Base-by-base conservation (phyloP, 176 grass and related monocot genomes). In the Aegilops umbellulata region DNA sequence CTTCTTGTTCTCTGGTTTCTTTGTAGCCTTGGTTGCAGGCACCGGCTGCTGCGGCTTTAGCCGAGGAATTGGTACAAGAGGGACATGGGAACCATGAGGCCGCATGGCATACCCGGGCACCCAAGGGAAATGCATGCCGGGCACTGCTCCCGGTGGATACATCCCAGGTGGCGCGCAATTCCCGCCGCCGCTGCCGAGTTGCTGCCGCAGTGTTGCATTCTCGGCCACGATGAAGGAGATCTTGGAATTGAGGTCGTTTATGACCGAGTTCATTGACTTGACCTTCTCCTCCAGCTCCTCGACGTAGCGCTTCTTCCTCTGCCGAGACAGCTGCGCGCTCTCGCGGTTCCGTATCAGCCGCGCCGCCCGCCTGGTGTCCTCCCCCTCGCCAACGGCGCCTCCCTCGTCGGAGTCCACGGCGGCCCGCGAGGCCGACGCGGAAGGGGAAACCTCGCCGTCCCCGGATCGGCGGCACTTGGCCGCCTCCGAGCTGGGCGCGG, bases 201-300 rank as follows among this genome's bases (percentile, higher is more conserved):
- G 88, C 82, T 99, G 94, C 82, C 94, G 80, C 77, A 99, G 82
- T 3, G 65, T 90, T 2, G 84, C 80, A 19, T 99, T 99, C 86
- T 99, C 97, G 1, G 92, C 90, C 71, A 90, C 67, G 1, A 99
- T 46, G 62, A 92, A 96, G 57, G 97, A 96, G 81, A 99, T 93
- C 90, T 85, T 94, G 47, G 84, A 82, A 75, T 96, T 99, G 82
- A 99, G 88, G 68, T 94, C 92, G 42, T 91, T 96, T 68, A 99
- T 99, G 22, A 91, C 88, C 4, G 94, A 94, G 72, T 94, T 72
- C 97, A 99, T 94, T 29, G 92, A 88, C 66, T 91, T 94, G 63
- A 99, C 93, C 84, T 99, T 99, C 17, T 96, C 90, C 85, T 99
- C 94, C 58, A 99, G 83, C 84, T 96, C 97, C 82, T 95, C 97